phyloP scores from a whole-genome alignment of 345 rosid species.

The Eucalyptus tenuipes region DNA sequence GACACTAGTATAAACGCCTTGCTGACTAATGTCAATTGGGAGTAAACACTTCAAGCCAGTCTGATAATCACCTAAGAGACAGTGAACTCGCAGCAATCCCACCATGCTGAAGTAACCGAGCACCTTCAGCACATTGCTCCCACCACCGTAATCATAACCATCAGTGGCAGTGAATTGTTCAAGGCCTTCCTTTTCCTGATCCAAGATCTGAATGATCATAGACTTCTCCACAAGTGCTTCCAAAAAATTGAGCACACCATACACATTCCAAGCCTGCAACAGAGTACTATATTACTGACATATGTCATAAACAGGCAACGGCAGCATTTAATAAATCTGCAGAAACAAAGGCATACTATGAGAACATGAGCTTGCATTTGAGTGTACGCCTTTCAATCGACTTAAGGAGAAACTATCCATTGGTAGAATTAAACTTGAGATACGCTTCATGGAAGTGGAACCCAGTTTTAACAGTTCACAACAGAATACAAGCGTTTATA shows the following conservation, averaged over 20 bases:
- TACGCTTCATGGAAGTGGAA: not conserved
- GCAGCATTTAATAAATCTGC: not conserved
- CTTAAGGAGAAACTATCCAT: not conserved
- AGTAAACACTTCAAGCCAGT: constrained; percentile 87
- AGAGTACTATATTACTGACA: not conserved
- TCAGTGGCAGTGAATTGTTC: constrained; percentile 95
- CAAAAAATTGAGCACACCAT: constrained; percentile 97
- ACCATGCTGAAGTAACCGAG: constrained; percentile 97
- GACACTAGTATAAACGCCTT: constrained; percentile 84
- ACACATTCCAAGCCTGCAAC: constrained; percentile 89
- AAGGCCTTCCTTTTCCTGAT: constrained; percentile 83
- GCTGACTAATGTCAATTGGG: constrained; percentile 91
- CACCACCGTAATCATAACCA: constrained; percentile 94
- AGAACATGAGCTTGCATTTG: not conserved
- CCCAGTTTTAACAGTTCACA: not conserved
- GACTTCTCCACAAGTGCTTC: constrained; percentile 98
- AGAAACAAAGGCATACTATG: not conserved
- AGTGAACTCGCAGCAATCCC: constrained; percentile 89
- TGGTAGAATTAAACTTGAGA: not conserved
- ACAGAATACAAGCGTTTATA: not conserved
- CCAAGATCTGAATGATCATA: constrained; percentile 65
- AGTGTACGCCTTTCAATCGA: not conserved
- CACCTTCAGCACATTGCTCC: constrained; percentile 95
- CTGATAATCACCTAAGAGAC: constrained; percentile 94
- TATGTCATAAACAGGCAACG: not conserved